phyloP scores from a whole-genome alignment of 2,329 filamentous ascomycete genomes.

The Ophiostoma pallidulum region DNA sequence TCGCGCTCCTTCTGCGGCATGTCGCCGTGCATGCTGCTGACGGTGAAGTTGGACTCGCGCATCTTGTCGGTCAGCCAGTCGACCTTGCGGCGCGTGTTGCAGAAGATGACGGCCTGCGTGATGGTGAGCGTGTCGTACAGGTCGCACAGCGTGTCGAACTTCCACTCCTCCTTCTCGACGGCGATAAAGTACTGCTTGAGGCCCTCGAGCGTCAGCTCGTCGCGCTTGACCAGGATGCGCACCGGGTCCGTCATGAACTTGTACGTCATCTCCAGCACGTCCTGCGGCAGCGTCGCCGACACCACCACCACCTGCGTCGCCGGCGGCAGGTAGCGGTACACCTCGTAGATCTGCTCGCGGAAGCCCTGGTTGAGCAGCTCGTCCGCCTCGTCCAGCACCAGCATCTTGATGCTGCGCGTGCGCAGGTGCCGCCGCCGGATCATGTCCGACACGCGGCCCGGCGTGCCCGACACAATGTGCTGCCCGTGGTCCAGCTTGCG shows the following conservation, averaged over 20 bases:
- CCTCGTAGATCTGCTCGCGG: constrained; percentile 97
- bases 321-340: constrained; percentile 92
- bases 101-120: constrained; percentile 98
- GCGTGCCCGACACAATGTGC: constrained; percentile 94
- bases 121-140: constrained; percentile 98
- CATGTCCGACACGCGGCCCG: constrained; percentile 75
- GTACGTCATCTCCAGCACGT: constrained; percentile 97
- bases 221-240: constrained; percentile 94
- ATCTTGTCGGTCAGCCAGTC: constrained; percentile 99
- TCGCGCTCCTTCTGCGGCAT: constrained; percentile 98
- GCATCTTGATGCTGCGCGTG: constrained; percentile 55
- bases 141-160: constrained; percentile 97
- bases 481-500: constrained; percentile 95
- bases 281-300: constrained; percentile 91
- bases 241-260: constrained; percentile 99
- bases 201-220: constrained; percentile 93
- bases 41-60: constrained; percentile 97
- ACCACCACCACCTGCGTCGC: constrained; percentile 98
- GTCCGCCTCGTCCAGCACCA: constrained; percentile 52
- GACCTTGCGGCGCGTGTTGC: constrained; percentile 97
- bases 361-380: constrained; percentile 82
- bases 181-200: constrained; percentile 99
- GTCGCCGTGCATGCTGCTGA: constrained; percentile 97
- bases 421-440: constrained; percentile 48
- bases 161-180: constrained; percentile 99